Base-by-base conservation (phyloP, 2,329 filamentous ascomycete genomes). In the Zarea fungicola region DNA sequence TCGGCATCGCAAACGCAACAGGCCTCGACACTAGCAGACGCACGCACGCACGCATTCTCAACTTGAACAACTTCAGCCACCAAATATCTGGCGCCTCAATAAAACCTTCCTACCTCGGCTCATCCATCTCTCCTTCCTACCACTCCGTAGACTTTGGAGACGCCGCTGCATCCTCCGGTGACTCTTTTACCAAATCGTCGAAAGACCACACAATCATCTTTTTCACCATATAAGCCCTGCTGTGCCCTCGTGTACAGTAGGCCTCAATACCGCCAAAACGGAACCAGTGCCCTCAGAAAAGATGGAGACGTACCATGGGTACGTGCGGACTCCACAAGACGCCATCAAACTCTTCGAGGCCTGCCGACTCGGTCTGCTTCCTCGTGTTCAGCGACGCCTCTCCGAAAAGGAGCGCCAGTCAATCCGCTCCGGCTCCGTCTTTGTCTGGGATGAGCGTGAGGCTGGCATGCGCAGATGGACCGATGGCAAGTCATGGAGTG, bases 361-460 rank as follows among this genome's bases (percentile, higher is more conserved):
- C 52, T 99, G 92, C 68, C 81, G 92, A 55, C 76, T 96, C 39
- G 93, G 93, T 48, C 75, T 95, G 42, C 74, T 97, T 41, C 93
- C 93, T 25, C 83, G 93, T 56, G 93, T 99, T 6, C 93, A 97
- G 72, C 81, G 93, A 58, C 80, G 93, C 60, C 72, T 96, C 52
- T 97, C 93, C 3, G 93, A 99, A 69, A 97, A 97, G 71, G 93
- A 99, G 71, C 82, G 93, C 53, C 91, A 96, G 64, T 89, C 89
- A 4, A 99, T 99, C 66, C 85, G 89, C 62, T 96, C 92, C 1
- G 93, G 93, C 36, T 99, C 93, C 0, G 92, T 99, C 4, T 99
- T 97, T 62, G 93, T 99, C n/a, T 99, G 93, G 93, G 93, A 99
- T 67, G 93, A 99, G 74, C 78, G 92, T 59, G 93, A 99, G 73